Percentiles rank a stretch among this genome's conserved stretches.
These are phyloP conservation scores for Cercospora sp. DNA, from an alignment of 2,329 filamentous ascomycete species.

Conservation along the genomic window DNA sequence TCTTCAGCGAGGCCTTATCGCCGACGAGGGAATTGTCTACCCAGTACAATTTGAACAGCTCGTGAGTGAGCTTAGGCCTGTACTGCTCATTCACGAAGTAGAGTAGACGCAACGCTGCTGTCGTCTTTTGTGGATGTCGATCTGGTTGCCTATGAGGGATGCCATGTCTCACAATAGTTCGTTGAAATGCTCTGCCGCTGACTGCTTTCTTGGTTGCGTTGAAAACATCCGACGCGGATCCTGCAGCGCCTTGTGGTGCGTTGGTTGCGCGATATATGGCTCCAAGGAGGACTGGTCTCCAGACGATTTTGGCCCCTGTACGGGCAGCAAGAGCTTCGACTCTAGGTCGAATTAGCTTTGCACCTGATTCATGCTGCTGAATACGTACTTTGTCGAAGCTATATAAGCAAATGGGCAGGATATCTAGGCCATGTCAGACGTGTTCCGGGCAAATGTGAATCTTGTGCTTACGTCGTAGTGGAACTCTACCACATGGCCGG, in stretches of 20 bases:
- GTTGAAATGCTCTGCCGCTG: slow-evolving; percentile 23
- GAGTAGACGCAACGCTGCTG: slow-evolving; percentile 25
- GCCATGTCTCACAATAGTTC: slow-evolving; percentile 22
- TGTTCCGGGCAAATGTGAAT: neutral
- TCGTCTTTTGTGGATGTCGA: slow-evolving; percentile 29
- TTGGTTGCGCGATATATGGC: slow-evolving; percentile 30
- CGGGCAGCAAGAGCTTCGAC: slow-evolving; percentile 26
- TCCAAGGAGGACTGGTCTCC: slow-evolving; percentile 29
- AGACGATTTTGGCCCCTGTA: slow-evolving; percentile 24
- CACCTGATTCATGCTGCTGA: no score
- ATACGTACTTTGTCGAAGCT: slow-evolving; percentile 26
- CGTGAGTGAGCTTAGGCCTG: slow-evolving; percentile 23
- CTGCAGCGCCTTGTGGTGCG: slow-evolving; percentile 30
- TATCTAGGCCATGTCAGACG: slow-evolving; percentile 16
- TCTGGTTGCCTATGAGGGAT: slow-evolving; percentile 25
- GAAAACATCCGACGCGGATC: slow-evolving; percentile 30
- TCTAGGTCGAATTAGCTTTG: slow-evolving; percentile 6
- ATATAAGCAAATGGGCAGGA: slow-evolving; percentile 31
- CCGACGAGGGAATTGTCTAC: slow-evolving; percentile 23
- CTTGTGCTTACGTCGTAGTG: slow-evolving; percentile 27
- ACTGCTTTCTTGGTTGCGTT: slow-evolving; percentile 30
- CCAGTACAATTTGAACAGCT: slow-evolving; percentile 28
- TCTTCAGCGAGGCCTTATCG: slow-evolving; percentile 15
- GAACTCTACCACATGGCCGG: slow-evolving; percentile 24
- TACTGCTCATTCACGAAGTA: slow-evolving; percentile 19